Conservation (phyloP, 1,284 basidiomycete genomes). For the Ustilago tritici region DNA sequence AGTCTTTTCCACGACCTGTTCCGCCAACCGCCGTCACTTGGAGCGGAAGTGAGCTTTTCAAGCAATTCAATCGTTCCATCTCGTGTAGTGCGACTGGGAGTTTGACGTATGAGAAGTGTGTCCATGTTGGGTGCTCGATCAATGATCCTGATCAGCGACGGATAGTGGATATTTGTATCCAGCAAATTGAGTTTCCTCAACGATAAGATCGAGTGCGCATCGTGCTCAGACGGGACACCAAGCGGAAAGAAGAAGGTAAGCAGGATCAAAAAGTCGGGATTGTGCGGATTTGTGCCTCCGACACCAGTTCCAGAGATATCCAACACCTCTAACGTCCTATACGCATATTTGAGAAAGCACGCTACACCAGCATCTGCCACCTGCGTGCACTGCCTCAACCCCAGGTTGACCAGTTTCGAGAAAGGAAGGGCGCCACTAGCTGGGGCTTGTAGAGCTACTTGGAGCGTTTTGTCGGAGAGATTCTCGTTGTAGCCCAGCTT, state of each 20-base stretch:
- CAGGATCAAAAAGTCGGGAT: conserved; percentile 23
- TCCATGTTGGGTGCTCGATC: conserved; percentile 12
- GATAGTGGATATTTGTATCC: conserved; percentile 29
- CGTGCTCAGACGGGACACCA: background rate
- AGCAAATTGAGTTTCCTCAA: conserved; percentile 35
- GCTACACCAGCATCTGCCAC: conserved; percentile 29
- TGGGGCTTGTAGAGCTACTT: conserved; percentile 22
- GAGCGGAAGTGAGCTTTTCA: conserved; percentile 1
- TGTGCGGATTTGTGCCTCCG: conserved; percentile 14
- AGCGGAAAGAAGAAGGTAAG: conserved; percentile 26
- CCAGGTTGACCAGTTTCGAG: conserved; percentile 27
- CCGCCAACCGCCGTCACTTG: conserved; percentile 5
- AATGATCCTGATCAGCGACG: conserved; percentile 11
- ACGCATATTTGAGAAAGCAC: conserved; percentile 27
- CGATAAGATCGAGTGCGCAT: background rate
- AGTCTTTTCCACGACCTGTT: conserved; percentile 17
- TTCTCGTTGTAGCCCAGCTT: conserved; percentile 45
- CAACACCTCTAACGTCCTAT: conserved; percentile 24
- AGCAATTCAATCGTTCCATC: conserved; percentile 26
- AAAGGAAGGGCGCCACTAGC: conserved; percentile 18
- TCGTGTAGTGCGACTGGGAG: conserved; percentile 19
- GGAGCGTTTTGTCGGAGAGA: conserved; percentile 27
- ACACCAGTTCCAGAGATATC: conserved; percentile 33
- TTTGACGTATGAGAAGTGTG: conserved; percentile 25
- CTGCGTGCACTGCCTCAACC: conserved; percentile 27